Conservation (phyloP, 2,329 filamentous ascomycete genomes). For the Fusarium kyushuense region DNA sequence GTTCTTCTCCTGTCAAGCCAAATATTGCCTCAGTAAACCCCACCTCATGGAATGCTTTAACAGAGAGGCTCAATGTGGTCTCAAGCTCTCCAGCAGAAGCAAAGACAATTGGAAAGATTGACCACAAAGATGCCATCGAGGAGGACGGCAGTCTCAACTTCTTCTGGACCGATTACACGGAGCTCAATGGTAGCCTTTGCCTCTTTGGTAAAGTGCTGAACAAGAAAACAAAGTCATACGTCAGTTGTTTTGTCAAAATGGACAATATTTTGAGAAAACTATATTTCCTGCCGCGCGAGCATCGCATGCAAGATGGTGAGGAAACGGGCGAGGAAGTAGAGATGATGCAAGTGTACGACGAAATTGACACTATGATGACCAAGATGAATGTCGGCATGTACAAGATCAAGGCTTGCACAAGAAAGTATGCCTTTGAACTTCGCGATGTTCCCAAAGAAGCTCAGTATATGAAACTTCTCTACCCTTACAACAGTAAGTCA, state of each 20-base stretch:
- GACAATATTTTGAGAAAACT: slow-evolving; percentile 94
- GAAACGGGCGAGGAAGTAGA: slow-evolving; percentile 82
- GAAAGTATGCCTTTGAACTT: slow-evolving; percentile 97
- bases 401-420: slow-evolving; percentile 90
- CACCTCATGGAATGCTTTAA: slow-evolving; percentile 88
- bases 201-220: slow-evolving; percentile 97
- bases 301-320: slow-evolving; percentile 66
- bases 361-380: slow-evolving; percentile 90
- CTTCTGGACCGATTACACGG: slow-evolving; percentile 97
- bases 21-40: slow-evolving; percentile 76
- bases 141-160: slow-evolving; percentile 91
- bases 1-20: slow-evolving; percentile 79
- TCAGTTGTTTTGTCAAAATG: slow-evolving; percentile 95
- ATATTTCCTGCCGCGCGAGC: slow-evolving; percentile 87
- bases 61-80: slow-evolving; percentile 85
- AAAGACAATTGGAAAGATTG: slow-evolving; percentile 80
- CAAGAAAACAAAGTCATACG: slow-evolving; percentile 80
- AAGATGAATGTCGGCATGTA: slow-evolving; percentile 87
- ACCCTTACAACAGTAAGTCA: slow-evolving; percentile 81
- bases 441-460: slow-evolving; percentile 86
- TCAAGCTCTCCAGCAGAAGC: slow-evolving; percentile 76
- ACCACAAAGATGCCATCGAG: slow-evolving; percentile 87
- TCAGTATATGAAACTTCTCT: slow-evolving; percentile 94
- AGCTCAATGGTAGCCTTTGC: slow-evolving; percentile 90
- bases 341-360: slow-evolving; percentile 90